These are phyloP conservation scores for Ajuga reptans DNA, from an alignment of 305 asterid species.

Conservation along the genomic window DNA sequence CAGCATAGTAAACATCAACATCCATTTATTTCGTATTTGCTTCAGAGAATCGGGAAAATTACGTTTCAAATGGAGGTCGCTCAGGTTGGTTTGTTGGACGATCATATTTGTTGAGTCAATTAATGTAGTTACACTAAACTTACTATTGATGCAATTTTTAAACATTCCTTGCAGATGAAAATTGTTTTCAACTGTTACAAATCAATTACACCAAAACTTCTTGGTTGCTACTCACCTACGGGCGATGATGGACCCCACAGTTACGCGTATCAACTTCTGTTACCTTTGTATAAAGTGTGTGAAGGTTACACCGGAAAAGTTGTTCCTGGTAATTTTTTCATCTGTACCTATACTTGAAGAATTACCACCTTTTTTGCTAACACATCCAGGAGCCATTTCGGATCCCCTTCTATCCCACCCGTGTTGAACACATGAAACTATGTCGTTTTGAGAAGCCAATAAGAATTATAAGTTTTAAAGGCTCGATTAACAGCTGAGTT, in stretches of 20 bases:
- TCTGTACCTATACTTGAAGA: neutral
- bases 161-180: constrained; percentile 56
- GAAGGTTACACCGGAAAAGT: constrained; percentile 77
- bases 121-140: neutral
- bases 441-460: too few species aligned
- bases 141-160: neutral
- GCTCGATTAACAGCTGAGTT: too few species aligned
- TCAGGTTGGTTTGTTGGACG: constrained; percentile 50
- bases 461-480: too few species aligned
- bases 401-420: too few species aligned
- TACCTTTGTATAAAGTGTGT: constrained; percentile 71
- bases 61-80: constrained; percentile 55
- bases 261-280: constrained; percentile 59
- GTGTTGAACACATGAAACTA: too few species aligned
- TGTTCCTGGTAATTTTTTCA: constrained; percentile 50
- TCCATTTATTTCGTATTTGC: constrained; percentile 59
- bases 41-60: constrained; percentile 72
- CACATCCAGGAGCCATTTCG: too few species aligned
- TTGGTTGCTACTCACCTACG: constrained; percentile 28
- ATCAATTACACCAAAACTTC: constrained; percentile 53
- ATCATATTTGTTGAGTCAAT: neutral
- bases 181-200: constrained; percentile 63
- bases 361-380: too few species aligned
- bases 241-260: constrained; percentile 39
- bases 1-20: constrained; percentile 32